phyloP scores from a whole-genome alignment of 805 yeast species.

The Candida loeiensis region DNA sequence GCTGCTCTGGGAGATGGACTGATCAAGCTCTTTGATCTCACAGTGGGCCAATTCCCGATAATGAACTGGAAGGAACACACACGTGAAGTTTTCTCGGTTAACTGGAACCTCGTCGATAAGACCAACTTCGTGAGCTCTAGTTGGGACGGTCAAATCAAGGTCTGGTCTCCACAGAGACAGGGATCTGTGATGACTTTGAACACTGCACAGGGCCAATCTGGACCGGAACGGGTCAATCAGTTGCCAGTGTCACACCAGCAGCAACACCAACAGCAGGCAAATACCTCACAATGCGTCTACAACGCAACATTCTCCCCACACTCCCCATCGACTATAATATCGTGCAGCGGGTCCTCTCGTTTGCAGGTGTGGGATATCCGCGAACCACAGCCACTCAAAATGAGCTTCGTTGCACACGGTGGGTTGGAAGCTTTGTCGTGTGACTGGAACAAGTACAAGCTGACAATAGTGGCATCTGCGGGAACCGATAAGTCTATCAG shows the following conservation, averaged over 20 bases:
- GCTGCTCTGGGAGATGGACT: slow-evolving; percentile 91
- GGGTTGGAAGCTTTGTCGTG: slow-evolving; percentile 77
- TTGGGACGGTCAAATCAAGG: slow-evolving; percentile 88
- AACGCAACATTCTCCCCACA: slow-evolving; percentile 83
- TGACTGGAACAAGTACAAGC: slow-evolving; percentile 89
- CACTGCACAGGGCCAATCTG: slow-evolving; percentile 1
- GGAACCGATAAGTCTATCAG: slow-evolving; percentile 87
- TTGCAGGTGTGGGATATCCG: slow-evolving; percentile 82
- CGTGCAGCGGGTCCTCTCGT: slow-evolving; percentile 71
- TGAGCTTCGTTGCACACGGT: slow-evolving; percentile 67
- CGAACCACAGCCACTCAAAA: slow-evolving; percentile 54
- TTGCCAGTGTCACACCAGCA: slow-evolving; percentile 31
- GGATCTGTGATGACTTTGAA: slow-evolving; percentile 55
- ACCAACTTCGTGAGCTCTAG: slow-evolving; percentile 69
- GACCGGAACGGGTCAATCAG: slow-evolving; percentile 16
- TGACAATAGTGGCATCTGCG: slow-evolving; percentile 76
- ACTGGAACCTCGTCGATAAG: slow-evolving; percentile 73
- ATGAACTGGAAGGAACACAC: slow-evolving; percentile 74
- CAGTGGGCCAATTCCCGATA: slow-evolving; percentile 65
- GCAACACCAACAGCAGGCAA: slow-evolving; percentile 29
- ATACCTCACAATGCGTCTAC: slow-evolving; percentile 63
- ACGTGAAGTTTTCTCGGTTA: slow-evolving; percentile 67
- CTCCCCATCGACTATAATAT: slow-evolving; percentile 62
- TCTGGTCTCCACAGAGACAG: slow-evolving; percentile 67
- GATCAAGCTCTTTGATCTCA: slow-evolving; percentile 73